phyloP scores from a whole-genome alignment of 306 rosid species.

The Prosopis cineraria region DNA sequence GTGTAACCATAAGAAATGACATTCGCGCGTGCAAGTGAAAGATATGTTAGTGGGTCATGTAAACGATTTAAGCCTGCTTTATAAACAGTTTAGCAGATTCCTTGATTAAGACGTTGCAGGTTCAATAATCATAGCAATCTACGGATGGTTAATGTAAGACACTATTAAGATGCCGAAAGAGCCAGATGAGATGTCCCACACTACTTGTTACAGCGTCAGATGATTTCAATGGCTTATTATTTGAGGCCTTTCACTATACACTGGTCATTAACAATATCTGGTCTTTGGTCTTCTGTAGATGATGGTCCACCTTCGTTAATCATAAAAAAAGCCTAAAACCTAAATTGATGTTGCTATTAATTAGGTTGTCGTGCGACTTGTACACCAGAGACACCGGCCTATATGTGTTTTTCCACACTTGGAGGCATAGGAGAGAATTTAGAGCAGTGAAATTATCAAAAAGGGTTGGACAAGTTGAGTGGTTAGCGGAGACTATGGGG shows the following conservation, averaged over 20 bases:
- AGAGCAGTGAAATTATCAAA: constrained; percentile 22
- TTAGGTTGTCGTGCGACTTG: constrained; percentile 5
- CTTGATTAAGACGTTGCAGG: constrained; percentile 60
- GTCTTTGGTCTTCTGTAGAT: constrained; percentile 34
- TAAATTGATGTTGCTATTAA: constrained; percentile 23
- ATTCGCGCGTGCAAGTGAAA: constrained; percentile 69
- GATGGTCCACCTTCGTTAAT: constrained; percentile 36
- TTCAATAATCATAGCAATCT: constrained; percentile 49
- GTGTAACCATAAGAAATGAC: constrained; percentile 60
- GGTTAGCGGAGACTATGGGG: constrained; percentile 2
- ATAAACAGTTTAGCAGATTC: constrained; percentile 54
- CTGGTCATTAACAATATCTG: constrained; percentile 7
- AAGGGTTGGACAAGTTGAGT: neutral
- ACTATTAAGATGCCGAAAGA: constrained; percentile 48
- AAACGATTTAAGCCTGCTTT: constrained; percentile 47
- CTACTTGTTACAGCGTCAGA: constrained; percentile 7
- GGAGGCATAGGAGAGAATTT: constrained; percentile 2
- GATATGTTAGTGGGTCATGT: constrained; percentile 53
- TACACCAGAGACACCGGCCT: constrained; percentile 51
- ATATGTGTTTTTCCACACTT: constrained; percentile 34
- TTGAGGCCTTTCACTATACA: constrained; percentile 27
- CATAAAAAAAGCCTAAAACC: constrained; percentile 37
- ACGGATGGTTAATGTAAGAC: constrained; percentile 42
- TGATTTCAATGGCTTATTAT: constrained; percentile 5
- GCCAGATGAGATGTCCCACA: constrained; percentile 31